A percentile compares a stretch with the other conserved stretches of the same genome.
Conservation (phyloP, 768 basidiomycete species). For the Antrodiella citrinella region DNA sequence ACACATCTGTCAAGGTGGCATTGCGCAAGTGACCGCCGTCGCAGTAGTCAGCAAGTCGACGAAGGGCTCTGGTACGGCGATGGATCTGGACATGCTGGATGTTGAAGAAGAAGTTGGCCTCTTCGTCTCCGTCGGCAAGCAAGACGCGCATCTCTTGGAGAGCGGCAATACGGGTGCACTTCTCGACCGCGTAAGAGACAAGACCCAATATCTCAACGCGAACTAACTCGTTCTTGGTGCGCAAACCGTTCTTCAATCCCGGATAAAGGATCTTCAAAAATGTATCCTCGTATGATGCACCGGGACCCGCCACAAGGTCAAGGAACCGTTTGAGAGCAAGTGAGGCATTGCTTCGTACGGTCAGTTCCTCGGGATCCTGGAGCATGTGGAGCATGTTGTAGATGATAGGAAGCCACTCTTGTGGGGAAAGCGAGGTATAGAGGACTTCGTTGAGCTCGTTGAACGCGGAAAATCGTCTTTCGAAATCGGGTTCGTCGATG, state of each 20-base stretch:
- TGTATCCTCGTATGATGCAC: conserved; percentile 39
- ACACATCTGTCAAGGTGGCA: conserved; percentile 67
- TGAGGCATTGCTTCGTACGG: conserved; percentile 76
- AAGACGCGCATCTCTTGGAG: conserved; percentile 77
- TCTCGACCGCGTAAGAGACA: conserved; percentile 63
- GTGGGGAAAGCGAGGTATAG: conserved; percentile 39
- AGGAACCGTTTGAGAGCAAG: conserved; percentile 72
- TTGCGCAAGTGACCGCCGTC: conserved; percentile 59
- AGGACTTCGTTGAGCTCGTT: conserved; percentile 60
- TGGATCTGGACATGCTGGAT: conserved; percentile 90
- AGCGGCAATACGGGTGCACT: conserved; percentile 46
- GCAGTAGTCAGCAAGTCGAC: conserved; percentile 74
- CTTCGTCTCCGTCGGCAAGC: conserved; percentile 81
- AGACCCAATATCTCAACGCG: conserved; percentile 77
- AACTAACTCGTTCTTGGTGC: conserved; percentile 79
- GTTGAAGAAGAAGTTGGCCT: conserved; percentile 97
- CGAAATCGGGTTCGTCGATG: conserved; percentile 90
- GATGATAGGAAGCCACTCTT: conserved; percentile 71
- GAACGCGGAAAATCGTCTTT: conserved; percentile 74
- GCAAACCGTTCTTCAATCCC: conserved; percentile 70
- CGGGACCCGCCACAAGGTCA: conserved; percentile 40
- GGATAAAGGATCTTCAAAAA: conserved; percentile 67
- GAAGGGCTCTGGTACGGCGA: conserved; percentile 77
- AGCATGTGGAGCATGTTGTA: conserved; percentile 81
- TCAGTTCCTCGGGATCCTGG: conserved; percentile 83